A percentile compares a stretch with the other conserved stretches of the same genome.
Evolutionary conservation across 495 filamentous ascomycete species (phyloP).

Genomic region (Letharia columbiana): DNA sequence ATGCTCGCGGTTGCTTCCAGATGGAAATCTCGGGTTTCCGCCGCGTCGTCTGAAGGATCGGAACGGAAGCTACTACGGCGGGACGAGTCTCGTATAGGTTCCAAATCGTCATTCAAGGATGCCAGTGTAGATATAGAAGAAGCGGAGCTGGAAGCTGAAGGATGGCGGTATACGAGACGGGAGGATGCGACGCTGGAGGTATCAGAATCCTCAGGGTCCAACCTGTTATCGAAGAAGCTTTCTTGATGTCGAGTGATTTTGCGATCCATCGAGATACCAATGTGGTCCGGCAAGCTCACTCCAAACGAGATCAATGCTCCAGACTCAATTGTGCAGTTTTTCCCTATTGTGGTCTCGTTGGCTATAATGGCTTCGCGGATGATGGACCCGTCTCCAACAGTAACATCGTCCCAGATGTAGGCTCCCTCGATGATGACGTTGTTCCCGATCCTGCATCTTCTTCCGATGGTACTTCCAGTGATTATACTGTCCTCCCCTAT

Average conservation of each 20-base stretch:
- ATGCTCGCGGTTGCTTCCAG: conserved; percentile 78
- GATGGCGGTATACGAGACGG: conserved; percentile 58
- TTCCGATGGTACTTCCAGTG: conserved; percentile 66
- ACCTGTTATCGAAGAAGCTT: conserved; percentile 40
- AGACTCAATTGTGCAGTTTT: conserved; percentile 53
- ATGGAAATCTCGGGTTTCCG: conserved; percentile 64
- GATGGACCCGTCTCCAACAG: conserved; percentile 63
- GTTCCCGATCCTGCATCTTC: conserved; percentile 74
- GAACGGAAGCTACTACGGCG: conserved; percentile 46
- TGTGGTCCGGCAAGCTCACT: conserved; percentile 57
- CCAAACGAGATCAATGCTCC: conserved; percentile 76
- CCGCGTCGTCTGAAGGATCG: conserved; percentile 50
- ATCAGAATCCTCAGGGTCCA: conserved; percentile 45
- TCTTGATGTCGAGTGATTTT: conserved; percentile 49
- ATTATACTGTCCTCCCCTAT: conserved; percentile 65
- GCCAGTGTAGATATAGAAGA: conserved; percentile 72
- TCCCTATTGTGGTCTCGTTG: conserved; percentile 58
- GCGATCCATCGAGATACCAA: conserved; percentile 42
- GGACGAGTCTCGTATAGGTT: conserved; percentile 30
- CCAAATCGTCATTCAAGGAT: conserved; percentile 38
- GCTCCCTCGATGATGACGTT: conserved; percentile 71
- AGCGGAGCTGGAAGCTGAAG: conserved; percentile 57
- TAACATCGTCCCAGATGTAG: conserved; percentile 82
- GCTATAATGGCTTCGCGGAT: conserved; percentile 70
- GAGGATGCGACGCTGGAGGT: conserved; percentile 42